Evolutionary conservation across 208 protist genomes (phyloP).

Genomic region (Porcisia deanei): DNA sequence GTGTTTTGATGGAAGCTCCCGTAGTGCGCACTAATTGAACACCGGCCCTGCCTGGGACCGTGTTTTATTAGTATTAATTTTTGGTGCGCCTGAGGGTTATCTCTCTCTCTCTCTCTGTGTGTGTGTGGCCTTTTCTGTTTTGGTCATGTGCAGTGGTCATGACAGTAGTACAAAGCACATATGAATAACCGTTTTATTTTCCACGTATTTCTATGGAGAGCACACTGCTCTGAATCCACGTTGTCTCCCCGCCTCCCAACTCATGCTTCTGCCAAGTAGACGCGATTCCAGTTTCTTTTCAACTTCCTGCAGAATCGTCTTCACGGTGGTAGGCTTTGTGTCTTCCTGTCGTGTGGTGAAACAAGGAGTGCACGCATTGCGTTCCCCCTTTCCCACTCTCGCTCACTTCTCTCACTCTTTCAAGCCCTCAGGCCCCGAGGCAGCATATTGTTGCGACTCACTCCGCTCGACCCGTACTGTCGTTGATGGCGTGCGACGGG

Average conservation of each 20-base stretch:
- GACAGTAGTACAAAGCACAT: background rate
- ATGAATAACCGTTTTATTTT: background rate
- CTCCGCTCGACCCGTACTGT: background rate
- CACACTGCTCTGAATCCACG: no score
- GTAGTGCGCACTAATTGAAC: background rate
- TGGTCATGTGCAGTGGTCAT: background rate
- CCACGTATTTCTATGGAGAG: background rate
- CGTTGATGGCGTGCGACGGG: background rate
- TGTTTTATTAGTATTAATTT: background rate
- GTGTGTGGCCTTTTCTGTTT: background rate
- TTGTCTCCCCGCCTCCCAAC: background rate
- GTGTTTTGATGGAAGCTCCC: background rate
- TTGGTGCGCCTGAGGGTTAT: background rate
- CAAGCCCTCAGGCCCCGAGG: no score
- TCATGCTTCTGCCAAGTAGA: background rate
- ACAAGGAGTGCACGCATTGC: background rate
- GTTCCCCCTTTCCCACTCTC: slow-evolving; percentile 3
- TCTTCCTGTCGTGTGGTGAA: background rate
- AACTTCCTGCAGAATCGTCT: background rate
- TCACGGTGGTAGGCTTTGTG: background rate
- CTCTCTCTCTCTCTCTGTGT: background rate
- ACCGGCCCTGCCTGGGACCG: background rate
- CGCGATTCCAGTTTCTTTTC: background rate
- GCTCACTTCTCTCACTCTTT: slow-evolving; percentile 9
- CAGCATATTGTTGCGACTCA: background rate